phyloP scores from a whole-genome alignment of 2,329 filamentous ascomycete species.

The Colletotrichum cordylinicola region DNA sequence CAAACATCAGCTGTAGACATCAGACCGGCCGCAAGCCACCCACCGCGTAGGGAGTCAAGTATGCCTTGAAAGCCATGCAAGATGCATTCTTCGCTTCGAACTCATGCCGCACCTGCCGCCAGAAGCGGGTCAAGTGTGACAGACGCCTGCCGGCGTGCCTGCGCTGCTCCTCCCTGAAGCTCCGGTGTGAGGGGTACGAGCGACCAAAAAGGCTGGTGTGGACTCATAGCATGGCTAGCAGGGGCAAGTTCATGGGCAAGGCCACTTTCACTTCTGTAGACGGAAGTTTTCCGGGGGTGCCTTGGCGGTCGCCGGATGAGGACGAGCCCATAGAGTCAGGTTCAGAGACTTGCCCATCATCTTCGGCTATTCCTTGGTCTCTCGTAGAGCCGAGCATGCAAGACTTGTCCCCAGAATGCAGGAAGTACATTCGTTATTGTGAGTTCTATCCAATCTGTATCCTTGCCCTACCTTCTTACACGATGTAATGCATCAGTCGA shows the following conservation, averaged over 20 bases:
- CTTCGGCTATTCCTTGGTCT: neutral
- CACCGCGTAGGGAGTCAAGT: neutral
- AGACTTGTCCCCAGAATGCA: neutral
- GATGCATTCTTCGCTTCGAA: conserved; percentile 7
- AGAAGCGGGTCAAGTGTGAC: conserved; percentile 18
- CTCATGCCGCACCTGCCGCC: conserved; percentile 13
- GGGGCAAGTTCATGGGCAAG: conserved; percentile 8
- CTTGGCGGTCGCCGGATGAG: neutral
- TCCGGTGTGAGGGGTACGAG: conserved; percentile 10
- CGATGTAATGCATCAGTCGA: neutral
- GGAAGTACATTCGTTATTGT: conserved; percentile 18
- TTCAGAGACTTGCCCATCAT: neutral
- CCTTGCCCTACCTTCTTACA: neutral
- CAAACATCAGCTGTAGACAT: neutral
- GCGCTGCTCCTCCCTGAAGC: conserved; percentile 12
- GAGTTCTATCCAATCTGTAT: neutral
- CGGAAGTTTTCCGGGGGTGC: neutral
- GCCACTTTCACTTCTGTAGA: neutral
- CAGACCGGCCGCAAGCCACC: neutral
- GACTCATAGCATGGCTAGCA: conserved; percentile 15
- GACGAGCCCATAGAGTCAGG: neutral
- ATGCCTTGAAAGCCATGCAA: conserved; percentile 10
- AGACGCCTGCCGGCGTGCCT: conserved; percentile 7
- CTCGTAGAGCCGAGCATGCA: conserved; percentile 5
- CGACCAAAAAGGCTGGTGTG: conserved; percentile 9